These are phyloP conservation scores for Stemphylium vesicarium DNA, from an alignment of 2,329 filamentous ascomycete genomes.

Conservation along the genomic window DNA sequence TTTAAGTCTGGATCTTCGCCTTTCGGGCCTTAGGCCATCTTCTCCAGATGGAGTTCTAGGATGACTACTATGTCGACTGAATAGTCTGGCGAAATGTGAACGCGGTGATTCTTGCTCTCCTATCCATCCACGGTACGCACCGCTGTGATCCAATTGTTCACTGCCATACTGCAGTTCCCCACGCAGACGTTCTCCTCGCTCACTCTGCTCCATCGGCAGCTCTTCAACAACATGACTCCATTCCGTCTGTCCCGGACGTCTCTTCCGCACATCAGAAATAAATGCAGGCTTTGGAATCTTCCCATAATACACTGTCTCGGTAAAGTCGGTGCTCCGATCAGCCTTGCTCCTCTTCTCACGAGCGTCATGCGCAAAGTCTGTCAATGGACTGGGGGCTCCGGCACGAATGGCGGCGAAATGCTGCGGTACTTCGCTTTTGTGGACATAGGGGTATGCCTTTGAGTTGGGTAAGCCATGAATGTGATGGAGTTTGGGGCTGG, in stretches of 20 bases:
- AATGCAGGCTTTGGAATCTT: background rate
- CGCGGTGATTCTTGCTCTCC: background rate
- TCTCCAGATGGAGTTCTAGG: background rate
- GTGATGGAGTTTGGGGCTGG: constrained; percentile 31
- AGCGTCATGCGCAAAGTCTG: background rate
- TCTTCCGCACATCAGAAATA: background rate
- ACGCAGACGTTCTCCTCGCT: background rate
- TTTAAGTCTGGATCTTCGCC: constrained; percentile 9
- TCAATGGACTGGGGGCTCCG: constrained; percentile 19
- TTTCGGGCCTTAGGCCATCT: background rate
- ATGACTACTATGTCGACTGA: background rate
- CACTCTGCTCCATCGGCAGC: background rate
- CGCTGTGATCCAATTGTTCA: background rate
- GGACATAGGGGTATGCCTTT: constrained; percentile 31
- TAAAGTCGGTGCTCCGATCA: constrained; percentile 12
- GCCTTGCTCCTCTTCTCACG: background rate
- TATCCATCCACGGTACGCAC: background rate
- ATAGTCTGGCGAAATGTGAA: background rate
- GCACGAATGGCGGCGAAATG: constrained; percentile 25
- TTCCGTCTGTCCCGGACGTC: background rate
- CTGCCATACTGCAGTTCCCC: background rate
- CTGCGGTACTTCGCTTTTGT: constrained; percentile 22
- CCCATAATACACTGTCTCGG: constrained; percentile 17
- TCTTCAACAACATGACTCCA: background rate
- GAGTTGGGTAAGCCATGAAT: constrained; percentile 23